These are phyloP conservation scores for Cladosporium cucumerinum DNA, from an alignment of 2,329 filamentous ascomycete genomes.

Conservation along the genomic window DNA sequence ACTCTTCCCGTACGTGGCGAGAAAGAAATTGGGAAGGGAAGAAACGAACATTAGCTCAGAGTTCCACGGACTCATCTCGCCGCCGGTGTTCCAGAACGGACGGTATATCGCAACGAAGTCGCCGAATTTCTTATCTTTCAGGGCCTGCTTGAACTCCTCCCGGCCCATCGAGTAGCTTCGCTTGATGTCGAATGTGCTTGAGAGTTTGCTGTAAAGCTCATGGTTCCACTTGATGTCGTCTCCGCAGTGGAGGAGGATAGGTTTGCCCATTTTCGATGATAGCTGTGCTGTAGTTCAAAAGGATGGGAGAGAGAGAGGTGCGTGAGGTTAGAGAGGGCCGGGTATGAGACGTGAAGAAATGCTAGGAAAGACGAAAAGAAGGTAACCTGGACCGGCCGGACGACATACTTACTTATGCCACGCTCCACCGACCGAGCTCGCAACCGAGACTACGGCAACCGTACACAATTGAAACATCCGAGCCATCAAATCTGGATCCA, in stretches of 20 bases:
- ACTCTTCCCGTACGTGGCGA: not conserved
- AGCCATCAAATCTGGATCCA: not conserved
- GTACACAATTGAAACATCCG: not conserved
- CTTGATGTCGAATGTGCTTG: constrained; percentile 38
- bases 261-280: constrained; percentile 18
- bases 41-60: constrained; percentile 49
- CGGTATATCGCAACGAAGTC: constrained; percentile 50
- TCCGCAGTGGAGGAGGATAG: constrained; percentile 42
- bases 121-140: constrained; percentile 40
- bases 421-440: not conserved
- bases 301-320: not conserved
- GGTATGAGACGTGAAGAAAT: not conserved
- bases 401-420: not conserved
- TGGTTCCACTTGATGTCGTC: constrained; percentile 47
- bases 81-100: constrained; percentile 63
- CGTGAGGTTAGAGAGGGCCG: not conserved
- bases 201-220: constrained; percentile 39
- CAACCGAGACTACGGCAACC: not conserved
- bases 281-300: not conserved
- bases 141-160: constrained; percentile 40
- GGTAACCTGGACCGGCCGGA: not conserved
- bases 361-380: not conserved
- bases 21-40: no score
- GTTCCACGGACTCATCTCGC: constrained; percentile 64
- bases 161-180: constrained; percentile 39